Conservation (phyloP, 148 eudicot species). For the Vaccinium corymbosum region DNA sequence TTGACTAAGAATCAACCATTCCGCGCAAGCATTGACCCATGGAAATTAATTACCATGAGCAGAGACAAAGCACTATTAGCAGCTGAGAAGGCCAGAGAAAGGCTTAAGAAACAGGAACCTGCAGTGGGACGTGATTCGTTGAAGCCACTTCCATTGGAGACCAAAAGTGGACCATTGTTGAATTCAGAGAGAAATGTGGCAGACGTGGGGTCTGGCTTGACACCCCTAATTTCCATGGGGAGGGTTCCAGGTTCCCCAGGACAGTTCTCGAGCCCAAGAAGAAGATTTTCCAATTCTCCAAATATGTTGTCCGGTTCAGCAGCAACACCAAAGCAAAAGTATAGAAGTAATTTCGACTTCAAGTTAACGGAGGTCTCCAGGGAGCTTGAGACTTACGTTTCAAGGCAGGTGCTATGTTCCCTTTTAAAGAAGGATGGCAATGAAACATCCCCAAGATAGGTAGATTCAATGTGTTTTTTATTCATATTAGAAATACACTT, state of each 20-base stretch:
- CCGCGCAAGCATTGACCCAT: conserved; percentile 76
- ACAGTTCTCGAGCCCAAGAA: conserved; percentile 74
- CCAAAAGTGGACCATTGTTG: conserved; percentile 57
- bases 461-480: conserved; percentile 22
- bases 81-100: conserved; percentile 69
- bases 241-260: conserved; percentile 44
- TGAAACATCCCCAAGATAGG: conserved; percentile 62
- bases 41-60: conserved; percentile 82
- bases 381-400: conserved; percentile 77
- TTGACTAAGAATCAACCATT: conserved; percentile 53
- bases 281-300: conserved; percentile 75
- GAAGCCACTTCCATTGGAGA: conserved; percentile 79
- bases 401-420: conserved; percentile 72
- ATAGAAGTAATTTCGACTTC: conserved; percentile 65
- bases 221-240: conserved; percentile 35
- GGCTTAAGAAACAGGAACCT: conserved; percentile 44
- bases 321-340: conserved; percentile 42
- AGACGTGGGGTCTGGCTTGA: conserved; percentile 21
- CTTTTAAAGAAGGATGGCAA: conserved; percentile 51
- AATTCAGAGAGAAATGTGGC: conserved; percentile 30
- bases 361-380: conserved; percentile 71
- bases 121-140: conserved; percentile 30
- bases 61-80: conserved; percentile 67
- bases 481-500: not conserved
- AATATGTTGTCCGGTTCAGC: conserved; percentile 17